Evolutionary conservation across 805 yeast genomes (phyloP).

Genomic region (Wickerhamiella parazyma): DNA sequence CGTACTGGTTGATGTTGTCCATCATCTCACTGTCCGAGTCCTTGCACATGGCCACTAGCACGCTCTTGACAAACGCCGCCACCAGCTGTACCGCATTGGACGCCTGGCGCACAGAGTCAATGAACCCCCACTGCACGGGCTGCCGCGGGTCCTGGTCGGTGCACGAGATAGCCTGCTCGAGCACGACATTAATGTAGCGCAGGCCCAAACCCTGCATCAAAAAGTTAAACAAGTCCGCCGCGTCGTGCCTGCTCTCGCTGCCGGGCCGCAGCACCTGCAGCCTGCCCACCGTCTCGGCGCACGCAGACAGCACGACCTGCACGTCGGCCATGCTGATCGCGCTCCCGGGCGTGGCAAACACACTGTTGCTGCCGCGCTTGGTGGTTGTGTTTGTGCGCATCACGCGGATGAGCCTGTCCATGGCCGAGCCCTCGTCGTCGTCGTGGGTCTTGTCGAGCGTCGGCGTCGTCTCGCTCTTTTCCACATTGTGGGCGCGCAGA

Average conservation of each 20-base stretch:
- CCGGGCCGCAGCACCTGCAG: constrained; percentile 42
- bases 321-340: constrained; percentile 34
- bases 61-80: constrained; percentile 59
- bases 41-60: constrained; percentile 60
- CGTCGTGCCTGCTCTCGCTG: constrained; percentile 40
- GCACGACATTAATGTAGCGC: constrained; percentile 56
- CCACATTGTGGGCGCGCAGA: constrained; percentile 26
- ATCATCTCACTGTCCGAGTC: constrained; percentile 47
- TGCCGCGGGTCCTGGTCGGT: constrained; percentile 19
- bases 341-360: neutral
- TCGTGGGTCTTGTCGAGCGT: constrained; percentile 10
- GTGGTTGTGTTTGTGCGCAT: constrained; percentile 10
- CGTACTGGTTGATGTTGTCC: constrained; percentile 38
- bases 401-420: constrained; percentile 23
- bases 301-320: constrained; percentile 51
- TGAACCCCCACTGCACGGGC: constrained; percentile 33
- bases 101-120: constrained; percentile 38
- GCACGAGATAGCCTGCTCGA: constrained; percentile 47
- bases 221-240: constrained; percentile 53
- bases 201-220: constrained; percentile 58
- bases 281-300: constrained; percentile 64
- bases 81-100: constrained; percentile 51
- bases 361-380: neutral
- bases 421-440: constrained; percentile 23
- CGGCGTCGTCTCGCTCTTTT: constrained; percentile 17